Percentiles rank a stretch among this genome's conserved stretches.
Evolutionary conservation across 495 filamentous ascomycete species (phyloP).

Genomic region (Lasiosphaeria hispida): DNA sequence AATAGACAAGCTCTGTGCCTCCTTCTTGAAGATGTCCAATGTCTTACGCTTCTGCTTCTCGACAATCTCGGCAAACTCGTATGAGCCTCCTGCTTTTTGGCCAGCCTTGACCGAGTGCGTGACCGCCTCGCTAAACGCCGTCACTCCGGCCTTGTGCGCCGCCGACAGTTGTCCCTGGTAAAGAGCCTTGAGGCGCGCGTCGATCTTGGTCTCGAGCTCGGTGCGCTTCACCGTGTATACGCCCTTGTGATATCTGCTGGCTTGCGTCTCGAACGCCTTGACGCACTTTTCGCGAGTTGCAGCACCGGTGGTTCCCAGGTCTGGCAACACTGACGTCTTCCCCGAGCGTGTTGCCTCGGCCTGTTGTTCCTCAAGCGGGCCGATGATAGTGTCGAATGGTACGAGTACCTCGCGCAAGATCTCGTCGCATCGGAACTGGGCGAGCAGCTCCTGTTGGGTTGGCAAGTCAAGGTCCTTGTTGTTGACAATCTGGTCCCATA

Average conservation of each 20-base stretch:
- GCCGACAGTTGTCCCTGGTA: slow-evolving; percentile 84
- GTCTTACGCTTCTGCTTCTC: slow-evolving; percentile 73
- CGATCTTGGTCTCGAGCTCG: slow-evolving; percentile 83
- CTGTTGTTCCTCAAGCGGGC: slow-evolving; percentile 83
- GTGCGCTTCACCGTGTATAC: slow-evolving; percentile 82
- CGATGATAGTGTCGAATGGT: slow-evolving; percentile 76
- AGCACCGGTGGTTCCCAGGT: slow-evolving; percentile 74
- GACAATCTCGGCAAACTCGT: slow-evolving; percentile 96
- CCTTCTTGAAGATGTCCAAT: slow-evolving; percentile 70
- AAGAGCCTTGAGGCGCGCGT: slow-evolving; percentile 78
- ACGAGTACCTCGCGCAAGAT: slow-evolving; percentile 83
- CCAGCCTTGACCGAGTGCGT: slow-evolving; percentile 71
- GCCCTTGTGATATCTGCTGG: slow-evolving; percentile 91
- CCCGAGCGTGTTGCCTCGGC: slow-evolving; percentile 68
- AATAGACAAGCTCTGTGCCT: slow-evolving; percentile 70
- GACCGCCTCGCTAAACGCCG: slow-evolving; percentile 85
- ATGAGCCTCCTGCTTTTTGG: slow-evolving; percentile 82
- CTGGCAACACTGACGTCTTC: slow-evolving; percentile 66
- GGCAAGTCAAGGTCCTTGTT: slow-evolving; percentile 98
- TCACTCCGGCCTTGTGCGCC: slow-evolving; percentile 83
- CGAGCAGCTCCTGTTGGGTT: slow-evolving; percentile 93
- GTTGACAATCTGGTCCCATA: slow-evolving; percentile 98
- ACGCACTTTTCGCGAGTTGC: slow-evolving; percentile 67
- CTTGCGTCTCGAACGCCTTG: slow-evolving; percentile 82
- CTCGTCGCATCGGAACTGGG: slow-evolving; percentile 97